Percentiles rank a stretch among this genome's conserved stretches.
phyloP scores from a whole-genome alignment of 768 basidiomycete genomes.

The Flagelloscypha sp. region DNA sequence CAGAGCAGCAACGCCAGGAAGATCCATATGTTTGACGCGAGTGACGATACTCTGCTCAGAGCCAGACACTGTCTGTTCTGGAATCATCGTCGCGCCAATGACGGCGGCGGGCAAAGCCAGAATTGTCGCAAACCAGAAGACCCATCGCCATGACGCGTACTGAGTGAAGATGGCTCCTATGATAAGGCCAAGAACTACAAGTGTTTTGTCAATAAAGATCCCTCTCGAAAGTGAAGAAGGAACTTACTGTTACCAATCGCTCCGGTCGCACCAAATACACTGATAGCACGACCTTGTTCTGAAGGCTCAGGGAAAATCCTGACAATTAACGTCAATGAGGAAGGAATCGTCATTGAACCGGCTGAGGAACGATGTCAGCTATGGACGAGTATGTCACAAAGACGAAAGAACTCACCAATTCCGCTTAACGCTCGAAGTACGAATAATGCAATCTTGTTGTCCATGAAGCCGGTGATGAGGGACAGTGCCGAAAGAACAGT shows the following conservation, averaged over 20 bases:
- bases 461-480: constrained; percentile 42
- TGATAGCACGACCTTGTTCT: constrained; percentile 40
- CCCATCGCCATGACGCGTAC: constrained; percentile 37
- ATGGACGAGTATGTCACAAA: too few species aligned
- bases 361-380: constrained; percentile 16
- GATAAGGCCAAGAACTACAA: constrained; percentile 30
- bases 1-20: constrained; percentile 34
- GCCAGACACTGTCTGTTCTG: constrained; percentile 8
- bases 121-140: constrained; percentile 41
- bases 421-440: constrained; percentile 46
- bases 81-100: constrained; percentile 25
- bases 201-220: too few species aligned
- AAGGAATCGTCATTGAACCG: constrained; percentile 42
- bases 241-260: constrained; percentile 35
- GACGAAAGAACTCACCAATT: constrained; percentile 22
- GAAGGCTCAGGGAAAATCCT: constrained; percentile 38
- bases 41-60: constrained; percentile 3
- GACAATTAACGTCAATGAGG: constrained; percentile 42
- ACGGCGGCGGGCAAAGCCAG: constrained; percentile 25
- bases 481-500: constrained; percentile 32
- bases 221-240: constrained; percentile 1
- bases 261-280: constrained; percentile 36
- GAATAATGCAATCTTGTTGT: constrained; percentile 38
- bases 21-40: constrained; percentile 24
- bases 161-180: constrained; percentile 36